Evolutionary conservation across 2,329 filamentous ascomycete genomes (phyloP), one percentile per base, ranked within the genome.

Genomic region (Diaporthe velutina): DNA sequence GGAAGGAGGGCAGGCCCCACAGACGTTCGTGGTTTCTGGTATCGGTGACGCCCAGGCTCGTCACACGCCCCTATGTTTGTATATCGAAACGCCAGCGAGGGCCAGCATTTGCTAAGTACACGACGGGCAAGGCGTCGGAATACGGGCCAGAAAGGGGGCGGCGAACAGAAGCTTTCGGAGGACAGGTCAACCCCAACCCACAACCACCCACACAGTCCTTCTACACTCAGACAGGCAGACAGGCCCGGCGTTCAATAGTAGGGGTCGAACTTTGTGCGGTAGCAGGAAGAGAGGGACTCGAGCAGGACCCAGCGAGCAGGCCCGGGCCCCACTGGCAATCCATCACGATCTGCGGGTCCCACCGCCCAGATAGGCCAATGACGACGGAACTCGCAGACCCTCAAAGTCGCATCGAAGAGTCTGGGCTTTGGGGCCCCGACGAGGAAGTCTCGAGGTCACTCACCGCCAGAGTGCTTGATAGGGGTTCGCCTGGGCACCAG

Each of bases 291-390:
- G 52, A 40, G 12, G 28, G 48, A 61, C 57, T 60, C 64, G n/a
- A 52, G 64, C 30, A 40, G 45, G 64, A 67, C 45, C 45, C 33
- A 40, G 64, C 64, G 30, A 25, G 57, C 66, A 70, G 42, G 48
- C 45, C 52, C 42, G 35, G 35, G 66, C 33, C 66, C 66, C 66
- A 55, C 33, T 70, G 73, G 50, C 77, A 76, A 76, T 70, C 76
- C 75, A 66, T 57, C 42, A 5, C 60, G 77, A 68, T 73, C 75
- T 74, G 73, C 70, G 67, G 70, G 70, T 72, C 57, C 58, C 73
- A 61, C 40, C 57, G 58, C 45, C 57, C 22, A 38, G 68, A 58
- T 54, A 33, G 73, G 67, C 28, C 58, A 60, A 35, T 57, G 57
- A 35, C 19, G 58, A 35, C 2, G 25, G 38, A 38, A 33, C 67